phyloP scores from a whole-genome alignment of 2,329 filamentous ascomycete genomes.

The Xylariaceae sp. region DNA sequence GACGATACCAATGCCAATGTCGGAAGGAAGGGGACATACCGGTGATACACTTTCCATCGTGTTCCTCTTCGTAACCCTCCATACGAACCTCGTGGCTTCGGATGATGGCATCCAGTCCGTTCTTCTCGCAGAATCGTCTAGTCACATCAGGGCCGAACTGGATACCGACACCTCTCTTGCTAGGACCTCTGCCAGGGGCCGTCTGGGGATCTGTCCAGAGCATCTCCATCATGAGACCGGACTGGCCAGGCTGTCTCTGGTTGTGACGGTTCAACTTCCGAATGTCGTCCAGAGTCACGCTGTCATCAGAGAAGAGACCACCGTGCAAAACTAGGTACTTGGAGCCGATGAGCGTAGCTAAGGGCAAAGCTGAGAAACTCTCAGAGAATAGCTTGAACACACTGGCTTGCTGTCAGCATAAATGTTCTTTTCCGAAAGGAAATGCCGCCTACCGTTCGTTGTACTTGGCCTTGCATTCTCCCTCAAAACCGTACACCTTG shows the following conservation, averaged over 20 bases:
- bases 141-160: conserved; percentile 97
- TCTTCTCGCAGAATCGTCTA: conserved; percentile 93
- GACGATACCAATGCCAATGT: background rate
- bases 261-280: conserved; percentile 85
- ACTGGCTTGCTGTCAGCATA: conserved; percentile 36
- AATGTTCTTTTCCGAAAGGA: background rate
- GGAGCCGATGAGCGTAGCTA: conserved; percentile 85
- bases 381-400: conserved; percentile 98
- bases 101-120: conserved; percentile 90
- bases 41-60: conserved; percentile 91
- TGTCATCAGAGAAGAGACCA: conserved; percentile 93
- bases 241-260: conserved; percentile 87
- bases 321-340: conserved; percentile 93
- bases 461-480: conserved; percentile 97
- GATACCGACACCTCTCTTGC: conserved; percentile 92
- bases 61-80: conserved; percentile 98
- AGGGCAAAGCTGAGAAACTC: conserved; percentile 87
- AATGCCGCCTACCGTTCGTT: conserved; percentile 59
- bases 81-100: conserved; percentile 97
- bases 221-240: conserved; percentile 99
- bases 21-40: conserved; percentile 44
- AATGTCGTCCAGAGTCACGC: conserved; percentile 85
- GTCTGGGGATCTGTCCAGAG: conserved; percentile 96
- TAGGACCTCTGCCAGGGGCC: conserved; percentile 78
- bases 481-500: conserved; percentile 95